Conservation (phyloP, 1,139 yeast species). For the Yamadazyma buinensis region DNA sequence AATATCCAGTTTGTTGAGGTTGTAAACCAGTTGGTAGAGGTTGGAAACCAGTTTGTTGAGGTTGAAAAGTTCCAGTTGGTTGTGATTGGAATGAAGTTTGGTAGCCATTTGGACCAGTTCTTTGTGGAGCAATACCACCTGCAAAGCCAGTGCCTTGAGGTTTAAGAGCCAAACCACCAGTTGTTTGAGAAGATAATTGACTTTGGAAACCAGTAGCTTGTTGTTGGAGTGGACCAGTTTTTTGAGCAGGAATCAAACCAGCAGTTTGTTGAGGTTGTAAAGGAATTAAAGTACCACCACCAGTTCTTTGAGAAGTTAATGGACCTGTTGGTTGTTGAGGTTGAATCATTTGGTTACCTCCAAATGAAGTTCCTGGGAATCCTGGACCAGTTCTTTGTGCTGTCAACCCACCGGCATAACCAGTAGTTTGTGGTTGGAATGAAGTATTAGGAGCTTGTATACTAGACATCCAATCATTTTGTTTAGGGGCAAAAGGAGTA, state of each 20-base stretch:
- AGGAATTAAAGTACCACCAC: slow-evolving; percentile 42
- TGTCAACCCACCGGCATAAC: slow-evolving; percentile 8
- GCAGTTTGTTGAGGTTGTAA: slow-evolving; percentile 49
- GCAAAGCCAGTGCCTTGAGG: slow-evolving; percentile 24
- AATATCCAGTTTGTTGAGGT: slow-evolving; percentile 41
- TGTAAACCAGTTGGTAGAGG: slow-evolving; percentile 31
- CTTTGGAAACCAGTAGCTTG: slow-evolving; percentile 39
- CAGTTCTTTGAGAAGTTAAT: slow-evolving; percentile 38
- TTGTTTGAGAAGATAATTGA: slow-evolving; percentile 15
- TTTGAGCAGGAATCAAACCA: slow-evolving; percentile 43
- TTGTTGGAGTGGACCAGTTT: slow-evolving; percentile 26
- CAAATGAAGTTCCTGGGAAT: slow-evolving; percentile 3
- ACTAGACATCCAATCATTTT: slow-evolving; percentile 31
- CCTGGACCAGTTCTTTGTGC: slow-evolving; percentile 6
- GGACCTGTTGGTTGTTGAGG: slow-evolving; percentile 8
- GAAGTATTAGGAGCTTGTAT: slow-evolving; percentile 24
- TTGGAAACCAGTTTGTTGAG: slow-evolving; percentile 38
- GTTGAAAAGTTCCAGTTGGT: slow-evolving; percentile 31
- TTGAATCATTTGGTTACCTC: slow-evolving; percentile 1
- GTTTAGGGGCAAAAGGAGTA: slow-evolving; percentile 42
- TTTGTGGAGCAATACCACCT: slow-evolving; percentile 35
- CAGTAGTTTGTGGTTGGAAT: slow-evolving; percentile 31
- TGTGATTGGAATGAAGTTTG: slow-evolving; percentile 34
- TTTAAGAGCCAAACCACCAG: slow-evolving; percentile 13
- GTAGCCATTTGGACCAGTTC: slow-evolving; percentile 22